Conservation (phyloP, 179 eudicot genomes). For the Gypsophila paniculata region DNA sequence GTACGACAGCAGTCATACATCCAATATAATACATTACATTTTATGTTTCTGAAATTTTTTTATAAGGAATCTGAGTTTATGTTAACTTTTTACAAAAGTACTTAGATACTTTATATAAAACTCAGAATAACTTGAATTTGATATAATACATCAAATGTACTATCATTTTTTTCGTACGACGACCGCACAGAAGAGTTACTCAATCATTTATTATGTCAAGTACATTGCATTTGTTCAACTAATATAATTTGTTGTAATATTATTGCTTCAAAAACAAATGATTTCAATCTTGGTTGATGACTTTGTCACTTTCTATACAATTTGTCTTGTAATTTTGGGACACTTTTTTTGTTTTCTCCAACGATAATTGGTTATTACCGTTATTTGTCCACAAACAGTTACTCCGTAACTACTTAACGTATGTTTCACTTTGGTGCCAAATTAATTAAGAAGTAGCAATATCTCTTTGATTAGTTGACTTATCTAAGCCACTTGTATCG, state of each 20-base stretch:
- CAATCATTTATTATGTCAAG: background rate
- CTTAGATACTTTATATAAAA: too few species aligned
- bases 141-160: too few species aligned
- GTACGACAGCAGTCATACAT: too few species aligned
- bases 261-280: background rate
- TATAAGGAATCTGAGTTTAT: too few species aligned
- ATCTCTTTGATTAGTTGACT: background rate
- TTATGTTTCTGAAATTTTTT: too few species aligned
- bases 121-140: too few species aligned
- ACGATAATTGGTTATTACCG: background rate
- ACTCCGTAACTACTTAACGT: background rate
- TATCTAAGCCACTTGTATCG: background rate
- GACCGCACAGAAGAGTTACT: too few species aligned
- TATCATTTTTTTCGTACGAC: too few species aligned
- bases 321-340: slow-evolving; percentile 16
- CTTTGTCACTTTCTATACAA: slow-evolving; percentile 16
- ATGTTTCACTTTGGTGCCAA: background rate
- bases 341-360: background rate
- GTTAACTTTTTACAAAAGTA: too few species aligned
- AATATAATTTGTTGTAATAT: background rate
- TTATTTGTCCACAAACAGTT: background rate
- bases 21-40: too few species aligned
- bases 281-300: slow-evolving; percentile 4
- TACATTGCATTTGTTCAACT: slow-evolving; percentile 23
- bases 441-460: background rate